A percentile compares a stretch with the other conserved stretches of the same genome.
phyloP scores from a whole-genome alignment of 192 early-diverging fungal genomes.

The Rhizophagus clarus region DNA sequence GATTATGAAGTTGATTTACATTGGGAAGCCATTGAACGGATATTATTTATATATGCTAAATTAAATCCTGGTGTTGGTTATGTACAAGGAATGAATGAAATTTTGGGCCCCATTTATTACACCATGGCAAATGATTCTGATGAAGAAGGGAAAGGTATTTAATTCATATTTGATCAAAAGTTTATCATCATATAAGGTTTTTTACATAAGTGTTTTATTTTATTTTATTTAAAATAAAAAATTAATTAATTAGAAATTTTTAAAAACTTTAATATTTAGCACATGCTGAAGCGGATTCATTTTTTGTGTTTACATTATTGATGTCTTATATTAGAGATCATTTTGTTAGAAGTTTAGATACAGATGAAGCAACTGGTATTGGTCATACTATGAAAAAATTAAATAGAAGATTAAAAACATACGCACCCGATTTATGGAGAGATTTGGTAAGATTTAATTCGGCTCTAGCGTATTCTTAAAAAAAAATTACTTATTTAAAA shows the following conservation, averaged over 20 bases:
- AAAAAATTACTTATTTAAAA: neutral
- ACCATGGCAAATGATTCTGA: constrained; percentile 65
- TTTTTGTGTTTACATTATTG: constrained; percentile 72
- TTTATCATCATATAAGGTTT: neutral
- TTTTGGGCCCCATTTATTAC: constrained; percentile 80
- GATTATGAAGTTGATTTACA: constrained; percentile 61
- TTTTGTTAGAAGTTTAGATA: constrained; percentile 75
- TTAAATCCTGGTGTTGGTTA: constrained; percentile 82
- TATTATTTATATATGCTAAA: constrained; percentile 79
- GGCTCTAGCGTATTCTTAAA: too few species aligned
- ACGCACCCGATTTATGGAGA: constrained; percentile 62
- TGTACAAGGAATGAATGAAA: constrained; percentile 90
- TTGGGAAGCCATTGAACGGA: constrained; percentile 76
- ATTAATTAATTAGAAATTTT: neutral
- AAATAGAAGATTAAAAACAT: constrained; percentile 52
- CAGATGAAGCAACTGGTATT: constrained; percentile 57
- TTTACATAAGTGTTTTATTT: too few species aligned
- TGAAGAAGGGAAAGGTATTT: constrained; percentile 43
- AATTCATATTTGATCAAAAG: neutral
- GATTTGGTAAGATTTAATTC: constrained; percentile 43
- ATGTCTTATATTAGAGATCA: constrained; percentile 78
- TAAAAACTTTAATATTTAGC: constrained; percentile 36
- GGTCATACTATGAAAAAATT: constrained; percentile 63
- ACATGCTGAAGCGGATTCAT: constrained; percentile 79
- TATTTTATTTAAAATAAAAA: too few species aligned